Evolutionary conservation across 2,329 filamentous ascomycete genomes (phyloP).

Genomic region (Lasiodiplodia hormozganensis): DNA sequence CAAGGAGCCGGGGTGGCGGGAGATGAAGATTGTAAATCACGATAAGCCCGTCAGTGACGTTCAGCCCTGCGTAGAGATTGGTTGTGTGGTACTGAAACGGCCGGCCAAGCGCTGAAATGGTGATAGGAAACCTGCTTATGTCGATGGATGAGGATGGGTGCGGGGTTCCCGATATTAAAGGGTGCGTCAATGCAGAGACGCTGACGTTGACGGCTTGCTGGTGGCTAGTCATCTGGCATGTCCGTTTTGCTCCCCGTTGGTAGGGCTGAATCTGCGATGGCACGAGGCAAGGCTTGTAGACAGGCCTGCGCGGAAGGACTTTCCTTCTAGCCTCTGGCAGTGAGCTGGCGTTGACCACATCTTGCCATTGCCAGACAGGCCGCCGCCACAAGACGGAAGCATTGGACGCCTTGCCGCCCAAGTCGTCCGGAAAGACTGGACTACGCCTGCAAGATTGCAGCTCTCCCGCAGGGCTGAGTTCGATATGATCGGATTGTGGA

Average conservation of each 20-base stretch:
- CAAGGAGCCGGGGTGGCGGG: neutral
- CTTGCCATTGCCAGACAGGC: constrained; percentile 9
- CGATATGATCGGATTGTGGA: constrained; percentile 25
- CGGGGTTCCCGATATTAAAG: constrained; percentile 26
- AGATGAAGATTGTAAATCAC: constrained; percentile 15
- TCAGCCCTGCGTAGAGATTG: constrained; percentile 1
- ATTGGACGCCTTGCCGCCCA: constrained; percentile 25
- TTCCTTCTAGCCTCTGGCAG: constrained; percentile 3
- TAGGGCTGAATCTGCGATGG: constrained; percentile 20
- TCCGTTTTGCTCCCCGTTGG: neutral
- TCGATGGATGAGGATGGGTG: constrained; percentile 9
- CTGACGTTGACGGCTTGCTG: neutral
- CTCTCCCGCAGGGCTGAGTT: constrained; percentile 24
- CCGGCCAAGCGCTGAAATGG: neutral
- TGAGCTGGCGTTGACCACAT: constrained; percentile 17
- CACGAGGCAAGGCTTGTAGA: constrained; percentile 22
- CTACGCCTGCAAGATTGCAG: constrained; percentile 24
- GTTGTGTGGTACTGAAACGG: neutral
- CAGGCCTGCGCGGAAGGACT: neutral
- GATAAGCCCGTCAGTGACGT: constrained; percentile 7
- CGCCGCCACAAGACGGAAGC: constrained; percentile 13
- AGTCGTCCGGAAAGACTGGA: constrained; percentile 12
- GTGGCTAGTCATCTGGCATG: constrained; percentile 9
- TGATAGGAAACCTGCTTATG: constrained; percentile 12
- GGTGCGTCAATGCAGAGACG: constrained; percentile 19